Evolutionary conservation across 192 early-diverging fungal species (phyloP).

Genomic region (Martensiomyces pterosporus): DNA sequence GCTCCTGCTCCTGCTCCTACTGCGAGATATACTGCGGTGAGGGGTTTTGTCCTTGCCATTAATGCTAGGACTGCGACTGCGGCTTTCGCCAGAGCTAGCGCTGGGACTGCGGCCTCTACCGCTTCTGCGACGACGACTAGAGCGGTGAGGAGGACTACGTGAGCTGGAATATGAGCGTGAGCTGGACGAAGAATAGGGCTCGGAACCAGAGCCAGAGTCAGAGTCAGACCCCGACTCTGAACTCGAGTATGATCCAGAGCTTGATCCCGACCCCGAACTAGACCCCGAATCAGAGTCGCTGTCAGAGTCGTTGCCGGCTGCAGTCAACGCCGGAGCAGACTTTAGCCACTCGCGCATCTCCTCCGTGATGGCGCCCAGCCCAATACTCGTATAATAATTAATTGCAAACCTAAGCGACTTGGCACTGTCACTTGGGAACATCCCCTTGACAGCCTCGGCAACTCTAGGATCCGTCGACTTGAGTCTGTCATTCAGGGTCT

Average conservation of each 20-base stretch:
- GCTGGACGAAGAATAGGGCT: conserved; percentile 13
- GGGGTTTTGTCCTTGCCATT: conserved; percentile 1
- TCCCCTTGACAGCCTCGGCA: conserved; percentile 71
- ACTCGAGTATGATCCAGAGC: conserved; percentile 25
- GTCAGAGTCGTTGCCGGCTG: conserved; percentile 14
- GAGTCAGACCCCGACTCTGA: conserved; percentile 21
- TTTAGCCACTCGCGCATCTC: conserved; percentile 86
- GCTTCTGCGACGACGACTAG: not conserved
- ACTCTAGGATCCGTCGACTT: conserved; percentile 59
- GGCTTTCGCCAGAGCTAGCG: not conserved
- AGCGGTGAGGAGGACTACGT: conserved; percentile 2
- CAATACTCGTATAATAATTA: conserved; percentile 96
- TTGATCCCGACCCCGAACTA: no score
- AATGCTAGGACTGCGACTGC: not conserved
- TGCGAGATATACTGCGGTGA: no score
- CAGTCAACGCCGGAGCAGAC: conserved; percentile 40
- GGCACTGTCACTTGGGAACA: conserved; percentile 90
- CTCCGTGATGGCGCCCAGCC: conserved; percentile 86
- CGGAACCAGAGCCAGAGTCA: conserved; percentile 23
- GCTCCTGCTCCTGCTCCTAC: no score
- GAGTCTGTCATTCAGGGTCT: conserved; percentile 65
- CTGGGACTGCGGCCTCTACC: not conserved
- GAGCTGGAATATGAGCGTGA: conserved; percentile 13
- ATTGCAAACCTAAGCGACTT: conserved; percentile 91
- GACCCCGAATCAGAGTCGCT: conserved; percentile 20